phyloP scores from a whole-genome alignment of 192 early-diverging fungal genomes.

The Linderina pennispora region DNA sequence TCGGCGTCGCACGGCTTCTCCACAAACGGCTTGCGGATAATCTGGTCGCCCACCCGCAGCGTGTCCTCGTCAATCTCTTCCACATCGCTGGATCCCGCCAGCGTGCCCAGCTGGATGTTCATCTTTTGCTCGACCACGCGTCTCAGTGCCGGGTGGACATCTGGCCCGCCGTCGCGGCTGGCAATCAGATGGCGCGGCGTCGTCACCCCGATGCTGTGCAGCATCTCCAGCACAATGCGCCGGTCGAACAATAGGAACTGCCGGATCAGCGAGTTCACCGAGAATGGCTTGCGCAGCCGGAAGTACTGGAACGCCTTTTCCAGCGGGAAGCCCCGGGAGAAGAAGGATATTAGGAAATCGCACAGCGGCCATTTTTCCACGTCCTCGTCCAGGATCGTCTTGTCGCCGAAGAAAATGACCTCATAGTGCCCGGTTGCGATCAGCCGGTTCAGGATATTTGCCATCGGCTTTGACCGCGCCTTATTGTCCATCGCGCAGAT shows the following conservation, averaged over 20 bases:
- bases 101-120: constrained; percentile 42
- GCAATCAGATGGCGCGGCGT: constrained; percentile 75
- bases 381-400: constrained; percentile 92
- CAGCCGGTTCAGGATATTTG: constrained; percentile 78
- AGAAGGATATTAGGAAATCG: constrained; percentile 97
- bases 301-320: constrained; percentile 90
- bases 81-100: constrained; percentile 8
- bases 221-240: constrained; percentile 74
- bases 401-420: constrained; percentile 91
- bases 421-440: constrained; percentile 64
- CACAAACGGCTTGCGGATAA: constrained; percentile 89
- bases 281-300: constrained; percentile 73
- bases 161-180: constrained; percentile 62
- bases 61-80: constrained; percentile 59
- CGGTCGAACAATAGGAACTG: constrained; percentile 88
- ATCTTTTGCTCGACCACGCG: constrained; percentile 50
- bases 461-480: constrained; percentile 94
- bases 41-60: constrained; percentile 58
- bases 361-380: constrained; percentile 87
- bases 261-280: constrained; percentile 86
- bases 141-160: constrained; percentile 48
- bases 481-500: constrained; percentile 91
- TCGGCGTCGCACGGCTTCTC: constrained; percentile 97
- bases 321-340: constrained; percentile 89
- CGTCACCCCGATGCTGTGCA: constrained; percentile 73